Percentiles rank a stretch among this genome's conserved stretches.
Evolutionary conservation across 225 moss, liverwort and hornwort genomes (phyloP).

Genomic region (Pseudisothecium myosuroides): DNA sequence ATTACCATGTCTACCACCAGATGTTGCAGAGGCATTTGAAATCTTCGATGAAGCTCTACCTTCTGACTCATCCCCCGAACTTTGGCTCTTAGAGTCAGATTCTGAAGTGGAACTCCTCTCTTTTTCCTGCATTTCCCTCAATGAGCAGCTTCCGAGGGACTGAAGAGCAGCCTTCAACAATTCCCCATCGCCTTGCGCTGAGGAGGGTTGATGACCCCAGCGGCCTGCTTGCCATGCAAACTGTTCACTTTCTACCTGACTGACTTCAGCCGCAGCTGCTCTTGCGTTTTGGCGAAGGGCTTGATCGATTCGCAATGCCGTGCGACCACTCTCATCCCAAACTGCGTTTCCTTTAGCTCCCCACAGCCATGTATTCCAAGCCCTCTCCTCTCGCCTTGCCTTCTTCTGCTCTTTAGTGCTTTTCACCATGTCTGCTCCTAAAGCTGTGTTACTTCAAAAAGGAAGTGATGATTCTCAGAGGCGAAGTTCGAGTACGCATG

Average conservation of each 20-base stretch:
- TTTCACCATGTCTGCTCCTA: conserved; percentile 37
- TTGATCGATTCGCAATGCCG: conserved; percentile 32
- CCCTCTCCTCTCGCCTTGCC: conserved; percentile 31
- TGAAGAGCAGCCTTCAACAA: conserved; percentile 36
- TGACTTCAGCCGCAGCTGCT: conserved; percentile 51
- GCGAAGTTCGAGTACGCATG: neutral
- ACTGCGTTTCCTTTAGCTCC: conserved; percentile 38
- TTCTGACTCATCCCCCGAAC: conserved; percentile 32
- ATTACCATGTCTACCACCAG: neutral
- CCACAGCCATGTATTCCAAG: conserved; percentile 47
- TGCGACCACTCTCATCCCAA: conserved; percentile 46
- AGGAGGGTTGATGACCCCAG: conserved; percentile 36
- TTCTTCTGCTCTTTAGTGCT: conserved; percentile 27
- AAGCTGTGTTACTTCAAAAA: neutral
- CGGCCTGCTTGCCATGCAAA: conserved; percentile 61
- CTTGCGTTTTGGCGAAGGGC: conserved; percentile 31
- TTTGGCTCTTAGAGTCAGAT: conserved; percentile 24
- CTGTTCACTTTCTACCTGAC: conserved; percentile 52
- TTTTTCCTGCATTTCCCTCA: conserved; percentile 15
- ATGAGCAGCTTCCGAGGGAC: conserved; percentile 27
- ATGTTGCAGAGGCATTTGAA: neutral
- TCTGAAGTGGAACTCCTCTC: conserved; percentile 9
- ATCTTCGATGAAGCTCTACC: neutral
- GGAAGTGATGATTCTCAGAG: neutral
- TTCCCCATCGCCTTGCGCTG: conserved; percentile 24